These are phyloP conservation scores for Aspergillus sparsus DNA, from an alignment of 495 filamentous ascomycete species.

Conservation along the genomic window DNA sequence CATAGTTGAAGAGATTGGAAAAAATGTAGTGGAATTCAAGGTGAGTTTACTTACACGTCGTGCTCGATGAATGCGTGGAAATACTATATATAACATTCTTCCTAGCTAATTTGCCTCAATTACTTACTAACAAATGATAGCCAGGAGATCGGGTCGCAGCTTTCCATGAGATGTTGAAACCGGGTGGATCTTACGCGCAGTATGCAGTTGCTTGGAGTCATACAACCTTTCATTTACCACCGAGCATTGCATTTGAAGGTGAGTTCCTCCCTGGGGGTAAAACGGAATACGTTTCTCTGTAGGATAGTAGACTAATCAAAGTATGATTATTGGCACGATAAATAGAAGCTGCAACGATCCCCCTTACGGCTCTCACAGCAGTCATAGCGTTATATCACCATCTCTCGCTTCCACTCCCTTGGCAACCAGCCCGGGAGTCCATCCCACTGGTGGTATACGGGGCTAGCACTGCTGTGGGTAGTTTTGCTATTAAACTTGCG, in stretches of 20 bases:
- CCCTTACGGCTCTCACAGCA: slow-evolving; percentile 70
- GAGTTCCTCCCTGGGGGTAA: neutral
- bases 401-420: slow-evolving; percentile 62
- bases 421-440: slow-evolving; percentile 43
- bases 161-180: slow-evolving; percentile 62
- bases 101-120: too few species aligned
- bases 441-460: slow-evolving; percentile 66
- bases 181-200: slow-evolving; percentile 65
- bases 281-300: too few species aligned
- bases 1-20: neutral
- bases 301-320: too few species aligned
- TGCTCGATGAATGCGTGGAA: neutral
- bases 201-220: slow-evolving; percentile 66
- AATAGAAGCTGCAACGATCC: slow-evolving; percentile 65
- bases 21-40: neutral
- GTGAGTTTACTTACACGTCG: neutral
- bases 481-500: slow-evolving; percentile 68
- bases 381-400: slow-evolving; percentile 60
- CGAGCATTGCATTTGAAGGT: slow-evolving; percentile 61
- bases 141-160: slow-evolving; percentile 69
- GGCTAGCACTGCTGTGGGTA: slow-evolving; percentile 62
- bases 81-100: neutral
- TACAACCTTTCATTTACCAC: slow-evolving; percentile 69
- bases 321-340: too few species aligned
- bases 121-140: slow-evolving; percentile 8